Base-by-base conservation (phyloP, 2,329 filamentous ascomycete species). In the Arthrobotrys iridis region DNA sequence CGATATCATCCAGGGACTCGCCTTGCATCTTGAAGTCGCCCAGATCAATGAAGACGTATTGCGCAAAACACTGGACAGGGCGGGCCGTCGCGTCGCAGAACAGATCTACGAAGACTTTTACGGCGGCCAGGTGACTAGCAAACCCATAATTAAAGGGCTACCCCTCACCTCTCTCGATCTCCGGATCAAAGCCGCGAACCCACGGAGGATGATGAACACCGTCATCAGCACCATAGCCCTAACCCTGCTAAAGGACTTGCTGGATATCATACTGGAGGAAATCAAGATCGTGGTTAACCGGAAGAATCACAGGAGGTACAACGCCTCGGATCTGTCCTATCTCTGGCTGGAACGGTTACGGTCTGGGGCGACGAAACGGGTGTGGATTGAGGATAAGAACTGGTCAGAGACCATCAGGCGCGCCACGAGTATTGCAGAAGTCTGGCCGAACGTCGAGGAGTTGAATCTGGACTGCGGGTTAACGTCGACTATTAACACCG, bases 381-480 rank as follows among this genome's bases (percentile, higher is more conserved):
- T 64, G 8, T 52, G 45, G 30, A 7, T 72, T 13, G 67, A 64
- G 13, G 67, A 72, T 40, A 72, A 64, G 26, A 59, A 35, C 20
- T 41, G 40, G 50, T 2, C 10, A 4, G 5, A 3, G 11, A 0
- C 10, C 5, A 11, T 18, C 8, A 3, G 6, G 8, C 11, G 6
- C 26, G 11, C n/a, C 3, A 0, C 24, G 13, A 20, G 41, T 7
- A 5, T 59, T 20, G 11, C 35, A 13, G 7, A 1, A 2, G 5
- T 2, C 15, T 73, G 48, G 41, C 52, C 60, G 5, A 33, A 40
- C 2, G 3, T 55, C 0, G 55, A 66, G 24, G 68, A 60, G 7
- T 8, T 73, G 8, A 18, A 55, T 43, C 4, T 73, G 4, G 68
- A 66, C 48, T 50, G 43, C n/a, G 60, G 60, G 24, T 7, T 73